These are phyloP conservation scores for Botrytis fabae DNA, from an alignment of 2,329 filamentous ascomycete genomes.

Conservation along the genomic window DNA sequence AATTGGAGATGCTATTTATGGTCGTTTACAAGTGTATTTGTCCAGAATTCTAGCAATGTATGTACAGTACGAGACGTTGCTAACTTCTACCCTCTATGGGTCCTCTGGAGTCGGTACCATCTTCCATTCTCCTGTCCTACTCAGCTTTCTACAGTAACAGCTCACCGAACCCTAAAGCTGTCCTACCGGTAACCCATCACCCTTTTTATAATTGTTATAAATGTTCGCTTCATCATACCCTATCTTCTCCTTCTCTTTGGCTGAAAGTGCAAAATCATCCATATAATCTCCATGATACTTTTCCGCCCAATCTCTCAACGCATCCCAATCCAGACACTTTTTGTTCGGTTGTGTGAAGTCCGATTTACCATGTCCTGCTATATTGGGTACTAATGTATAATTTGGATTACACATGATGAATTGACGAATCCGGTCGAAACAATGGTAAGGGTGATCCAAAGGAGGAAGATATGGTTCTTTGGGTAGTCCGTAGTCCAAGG, in stretches of 20 bases:
- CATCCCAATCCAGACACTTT: slow-evolving; percentile 15
- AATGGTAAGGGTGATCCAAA: slow-evolving; percentile 18
- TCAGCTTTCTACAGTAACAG: too few relatives aligned
- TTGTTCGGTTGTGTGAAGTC: slow-evolving; percentile 1
- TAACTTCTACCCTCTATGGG: neutral
- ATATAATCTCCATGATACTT: slow-evolving; percentile 2
- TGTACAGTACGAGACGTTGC: neutral
- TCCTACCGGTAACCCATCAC: slow-evolving; percentile 5
- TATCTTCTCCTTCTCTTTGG: neutral
- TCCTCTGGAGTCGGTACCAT: neutral
- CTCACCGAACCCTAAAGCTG: neutral
- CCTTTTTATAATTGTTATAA: neutral
- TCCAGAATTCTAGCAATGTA: neutral
- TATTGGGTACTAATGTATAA: slow-evolving; percentile 18
- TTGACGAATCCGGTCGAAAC: slow-evolving; percentile 23
- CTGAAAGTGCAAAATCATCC: neutral
- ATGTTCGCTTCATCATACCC: slow-evolving; percentile 2
- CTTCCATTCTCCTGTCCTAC: too few relatives aligned
- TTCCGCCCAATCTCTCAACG: slow-evolving; percentile 12
- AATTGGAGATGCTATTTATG: neutral
- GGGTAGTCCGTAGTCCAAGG: neutral
- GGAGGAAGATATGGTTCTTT: neutral
- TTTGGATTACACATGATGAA: slow-evolving; percentile 25
- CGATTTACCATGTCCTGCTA: neutral
- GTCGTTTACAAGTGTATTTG: neutral